phyloP scores from a whole-genome alignment of 371 early-diverging fungal species.

The Mortierella sp. region DNA sequence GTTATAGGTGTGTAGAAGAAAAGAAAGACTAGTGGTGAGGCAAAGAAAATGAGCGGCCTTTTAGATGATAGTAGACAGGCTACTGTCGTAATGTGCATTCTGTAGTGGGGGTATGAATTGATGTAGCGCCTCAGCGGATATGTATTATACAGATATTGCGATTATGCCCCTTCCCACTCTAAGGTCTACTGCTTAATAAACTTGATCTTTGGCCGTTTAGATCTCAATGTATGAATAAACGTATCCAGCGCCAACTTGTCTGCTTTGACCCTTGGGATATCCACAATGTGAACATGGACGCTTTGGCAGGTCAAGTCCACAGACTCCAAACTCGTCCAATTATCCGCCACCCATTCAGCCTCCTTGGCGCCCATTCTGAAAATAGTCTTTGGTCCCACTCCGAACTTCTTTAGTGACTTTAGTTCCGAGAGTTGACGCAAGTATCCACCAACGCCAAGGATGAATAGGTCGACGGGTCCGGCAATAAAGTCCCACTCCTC shows the following conservation, averaged over 20 bases:
- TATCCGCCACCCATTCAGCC: conserved; percentile 15
- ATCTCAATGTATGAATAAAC: conserved; percentile 17
- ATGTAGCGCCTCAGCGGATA: too few species aligned
- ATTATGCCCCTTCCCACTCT: too few species aligned
- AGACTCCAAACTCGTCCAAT: conserved; percentile 15
- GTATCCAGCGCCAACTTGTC: conserved; percentile 18
- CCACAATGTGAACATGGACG: conserved; percentile 4
- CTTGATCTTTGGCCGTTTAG: conserved; percentile 10
- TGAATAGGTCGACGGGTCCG: conserved; percentile 15
- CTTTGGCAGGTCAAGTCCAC: conserved; percentile 9
- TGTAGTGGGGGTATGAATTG: too few species aligned
- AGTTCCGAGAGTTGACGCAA: conserved; percentile 12
- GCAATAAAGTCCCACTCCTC: conserved; percentile 18
- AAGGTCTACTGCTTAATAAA: neutral
- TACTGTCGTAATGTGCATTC: too few species aligned
- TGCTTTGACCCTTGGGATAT: conserved; percentile 18
- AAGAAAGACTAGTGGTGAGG: too few species aligned
- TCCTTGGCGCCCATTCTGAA: conserved; percentile 21
- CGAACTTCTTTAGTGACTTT: conserved; percentile 11
- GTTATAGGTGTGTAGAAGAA: too few species aligned
- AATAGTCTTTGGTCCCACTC: conserved; percentile 13
- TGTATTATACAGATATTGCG: too few species aligned
- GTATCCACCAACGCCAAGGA: conserved; percentile 11
- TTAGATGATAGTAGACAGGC: too few species aligned
- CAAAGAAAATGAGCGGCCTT: too few species aligned